Evolutionary conservation across 2,329 filamentous ascomycete genomes (phyloP).

Genomic region (Chrysoporthe cubensis): DNA sequence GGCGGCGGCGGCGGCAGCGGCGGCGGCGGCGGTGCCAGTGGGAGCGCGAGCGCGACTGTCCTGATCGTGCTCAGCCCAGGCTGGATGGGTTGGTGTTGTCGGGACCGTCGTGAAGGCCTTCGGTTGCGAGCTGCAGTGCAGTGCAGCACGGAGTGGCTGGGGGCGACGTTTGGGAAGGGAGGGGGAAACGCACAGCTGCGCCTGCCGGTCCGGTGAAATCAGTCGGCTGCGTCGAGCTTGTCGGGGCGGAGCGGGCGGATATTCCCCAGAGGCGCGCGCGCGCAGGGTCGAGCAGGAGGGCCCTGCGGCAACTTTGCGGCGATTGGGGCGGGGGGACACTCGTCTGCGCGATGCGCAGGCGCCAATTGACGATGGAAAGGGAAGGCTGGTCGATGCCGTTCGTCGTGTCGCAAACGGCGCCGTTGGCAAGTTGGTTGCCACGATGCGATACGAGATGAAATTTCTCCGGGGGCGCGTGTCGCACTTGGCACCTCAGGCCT

Average conservation of each 20-base stretch:
- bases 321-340: slow-evolving; percentile 4
- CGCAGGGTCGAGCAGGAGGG: slow-evolving; percentile 8
- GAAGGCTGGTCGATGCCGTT: neutral
- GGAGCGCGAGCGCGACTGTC: neutral
- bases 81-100: neutral
- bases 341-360: slow-evolving; percentile 18
- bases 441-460: slow-evolving; percentile 1
- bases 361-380: slow-evolving; percentile 25
- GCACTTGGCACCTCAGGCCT: neutral
- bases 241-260: neutral
- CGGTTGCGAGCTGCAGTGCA: neutral
- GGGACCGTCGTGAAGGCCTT: neutral
- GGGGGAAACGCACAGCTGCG: slow-evolving; percentile 12
- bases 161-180: slow-evolving; percentile 14
- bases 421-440: neutral
- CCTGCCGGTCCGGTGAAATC: slow-evolving; percentile 10
- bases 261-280: neutral
- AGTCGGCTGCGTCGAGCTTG: slow-evolving; percentile 6
- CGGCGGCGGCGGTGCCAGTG: neutral
- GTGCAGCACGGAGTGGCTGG: slow-evolving; percentile 14
- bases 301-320: slow-evolving; percentile 13
- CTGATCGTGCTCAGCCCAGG: neutral
- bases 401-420: slow-evolving; percentile 1
- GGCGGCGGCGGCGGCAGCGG: no score
- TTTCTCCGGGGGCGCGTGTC: slow-evolving; percentile 4